Base-by-base conservation (phyloP, 305 asterid genomes). In the Lippia alba region DNA sequence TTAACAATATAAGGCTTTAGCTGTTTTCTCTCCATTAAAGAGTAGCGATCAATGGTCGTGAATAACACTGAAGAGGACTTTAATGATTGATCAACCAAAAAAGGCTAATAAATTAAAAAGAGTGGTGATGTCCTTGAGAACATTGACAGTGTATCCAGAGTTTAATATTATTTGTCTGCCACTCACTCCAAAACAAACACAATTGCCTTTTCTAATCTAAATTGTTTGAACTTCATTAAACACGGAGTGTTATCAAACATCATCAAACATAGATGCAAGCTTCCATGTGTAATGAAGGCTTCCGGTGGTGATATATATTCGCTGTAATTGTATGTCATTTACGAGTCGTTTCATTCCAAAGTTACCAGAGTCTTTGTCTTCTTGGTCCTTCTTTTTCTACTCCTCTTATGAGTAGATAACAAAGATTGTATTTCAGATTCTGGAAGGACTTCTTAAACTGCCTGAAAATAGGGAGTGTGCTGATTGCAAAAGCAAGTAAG, bases 381-480 rank as follows among this genome's bases (percentile, higher is more conserved):
- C 33, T 17, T 81, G 34, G 4, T 44, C 12, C 12, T 7, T 11
- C 6, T 70, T 46, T 49, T 18, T 58, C 64, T 76, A 61, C 17
- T 69, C 45, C 16, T 54, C 16, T 32, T 68, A 12, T 55, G 61
- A 53, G 30, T 62, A 61, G 66, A 61, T 72, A 24, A 36, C 40
- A 58, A 44, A 73, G 78, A 14, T 72, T 70, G 67, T 73, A 41
- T 70, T 64, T 76, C 96, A 95, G 99, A 79, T 92, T 74, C 75
- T 95, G 84, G 99, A 95, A 83, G 99, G 97, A 62, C 96, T 95
- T 80, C 99, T 95, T 78, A 95, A 87, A 85, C 80, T 95, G 87
- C 98, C 99, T 1, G 98, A 90, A 82, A 95, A 95, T 84, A 87
- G 97, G 85, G 98, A 95, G 74, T 95, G 98, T 70, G 99, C 99